Evolutionary conservation across 768 basidiomycete species (phyloP), one percentile per base, ranked within the genome.

Genomic region (Tricholoma sp.): DNA sequence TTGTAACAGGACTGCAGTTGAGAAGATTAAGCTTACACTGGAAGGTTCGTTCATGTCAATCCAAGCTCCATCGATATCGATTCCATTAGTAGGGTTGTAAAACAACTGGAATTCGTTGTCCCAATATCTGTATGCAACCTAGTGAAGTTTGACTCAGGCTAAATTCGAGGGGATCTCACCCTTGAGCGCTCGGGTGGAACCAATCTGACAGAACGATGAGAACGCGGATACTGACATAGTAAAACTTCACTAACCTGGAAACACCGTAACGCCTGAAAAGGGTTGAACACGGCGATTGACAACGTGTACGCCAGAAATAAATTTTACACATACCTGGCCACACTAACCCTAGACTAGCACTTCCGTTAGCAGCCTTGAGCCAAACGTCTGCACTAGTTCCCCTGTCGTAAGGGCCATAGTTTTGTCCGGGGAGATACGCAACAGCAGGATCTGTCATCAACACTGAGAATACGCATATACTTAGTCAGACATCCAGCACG

Each of bases 11-110:
- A 24, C 18, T 10, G 28, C 20, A 34, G 42, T 34, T 44, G 11
- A 28, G 36, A 44, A 18, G 13, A 15, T 20, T 33, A 24, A 17
- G 65, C 80, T 24, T 60, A 87, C 86, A 57, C 78, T 88, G 3
- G 84, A 68, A 6, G 87, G 86, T 57, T 88, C 86, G 64, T 89
- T 88, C 86, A 86, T 86, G 60, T 86, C 85, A 24, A 88, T 86
- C 88, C 87, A 89, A 15, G 79, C 79, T 9, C 86, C 86, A 58
- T 87, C 85, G 31, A 87, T 86, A 55, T 87, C 82, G 8, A 89
- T 57, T 1, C 85, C 85, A 0, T 67, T 75, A 11, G 73, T 58
- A 0, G 81, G 74, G 57, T 71, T 73, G 64, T 83, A 86, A 68
- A 88, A 86, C 6, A 71, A 50, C 29, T 72, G 57, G 66, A 85